Evolutionary conservation across 805 yeast genomes (phyloP).

Genomic region (Cyberlindnera euphorbiiphila): DNA sequence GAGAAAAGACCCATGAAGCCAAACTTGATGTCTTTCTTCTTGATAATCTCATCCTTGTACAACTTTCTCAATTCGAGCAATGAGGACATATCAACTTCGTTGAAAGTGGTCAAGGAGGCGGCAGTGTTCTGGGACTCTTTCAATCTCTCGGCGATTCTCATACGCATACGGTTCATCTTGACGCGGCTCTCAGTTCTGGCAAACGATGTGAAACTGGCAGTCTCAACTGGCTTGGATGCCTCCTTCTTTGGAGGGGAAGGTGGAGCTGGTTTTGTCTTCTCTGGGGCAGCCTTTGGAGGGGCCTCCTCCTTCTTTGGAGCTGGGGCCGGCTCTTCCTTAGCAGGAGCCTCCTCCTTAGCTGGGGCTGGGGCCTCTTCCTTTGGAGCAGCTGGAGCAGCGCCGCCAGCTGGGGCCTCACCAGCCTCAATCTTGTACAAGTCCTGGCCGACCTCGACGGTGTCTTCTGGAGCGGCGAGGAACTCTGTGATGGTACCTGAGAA

Average conservation of each 20-base stretch:
- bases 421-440: slow-evolving; percentile 84
- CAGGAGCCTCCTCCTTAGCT: slow-evolving; percentile 21
- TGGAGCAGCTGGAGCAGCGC: slow-evolving; percentile 31
- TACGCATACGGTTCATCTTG: slow-evolving; percentile 99
- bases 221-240: slow-evolving; percentile 39
- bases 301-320: slow-evolving; percentile 30
- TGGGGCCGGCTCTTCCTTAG: slow-evolving; percentile 8
- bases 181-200: slow-evolving; percentile 87
- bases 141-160: slow-evolving; percentile 97
- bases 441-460: slow-evolving; percentile 95
- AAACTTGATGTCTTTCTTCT: slow-evolving; percentile 88
- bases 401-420: slow-evolving; percentile 62
- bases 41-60: slow-evolving; percentile 94
- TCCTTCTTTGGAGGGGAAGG: slow-evolving; percentile 13
- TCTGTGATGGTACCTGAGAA: slow-evolving; percentile 86
- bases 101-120: slow-evolving; percentile 95
- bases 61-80: slow-evolving; percentile 91
- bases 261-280: slow-evolving; percentile 32
- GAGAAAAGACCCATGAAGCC: slow-evolving; percentile 99
- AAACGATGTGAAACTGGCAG: slow-evolving; percentile 37
- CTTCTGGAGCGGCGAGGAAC: slow-evolving; percentile 77
- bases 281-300: slow-evolving; percentile 26
- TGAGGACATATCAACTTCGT: slow-evolving; percentile 95
- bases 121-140: slow-evolving; percentile 99
- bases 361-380: slow-evolving; percentile 27